Evolutionary conservation across 2,329 filamentous ascomycete genomes (phyloP), one percentile per base, ranked within the genome.

Genomic region (Beauveria brongniartii): DNA sequence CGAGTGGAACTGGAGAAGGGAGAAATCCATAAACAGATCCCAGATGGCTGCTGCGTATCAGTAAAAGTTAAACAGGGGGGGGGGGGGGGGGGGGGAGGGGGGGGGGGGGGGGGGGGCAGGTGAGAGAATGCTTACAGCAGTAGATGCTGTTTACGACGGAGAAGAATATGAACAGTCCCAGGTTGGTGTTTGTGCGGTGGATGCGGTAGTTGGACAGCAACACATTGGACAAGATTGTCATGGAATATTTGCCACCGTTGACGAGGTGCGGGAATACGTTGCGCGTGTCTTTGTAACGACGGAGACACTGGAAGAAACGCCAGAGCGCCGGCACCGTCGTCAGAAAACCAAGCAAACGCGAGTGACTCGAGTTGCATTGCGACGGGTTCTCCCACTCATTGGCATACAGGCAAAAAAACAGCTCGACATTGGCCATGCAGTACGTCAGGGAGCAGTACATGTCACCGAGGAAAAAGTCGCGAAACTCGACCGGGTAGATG

Each of bases 361-460:
- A 96, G 69, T 95, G 83, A 26, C 80, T 88, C 0, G 92, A 97
- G 71, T 95, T 97, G 76, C 94, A 99, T 68, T 87, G 83, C 0
- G 76, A 65, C 0, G 91, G 90, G 26, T 90, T 77, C 28, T 82
- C 73, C 92, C 92, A 99, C 28, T 80, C 72, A 58, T 85, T 81
- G n/a, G 88, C 85, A 67, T 97, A 99, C 2, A 97, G 79, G 71
- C 94, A 99, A 73, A 96, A 97, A 77, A 97, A 97, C 0, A 97
- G 78, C 67, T 92, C 90, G 44, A 96, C 82, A 69, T 97, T 97
- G 63, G 90, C 88, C 74, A 91, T 90, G 18, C 88, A 83, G 73
- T 99, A 99, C 6, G 92, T 96, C 61, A 96, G 80, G 3, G 94
- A 97, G 74, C 93, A 97, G 73, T 96, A 96, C 80, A 97, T 97